Conservation (phyloP, 1,284 basidiomycete genomes). For the Ganoderma leucocontextum region DNA sequence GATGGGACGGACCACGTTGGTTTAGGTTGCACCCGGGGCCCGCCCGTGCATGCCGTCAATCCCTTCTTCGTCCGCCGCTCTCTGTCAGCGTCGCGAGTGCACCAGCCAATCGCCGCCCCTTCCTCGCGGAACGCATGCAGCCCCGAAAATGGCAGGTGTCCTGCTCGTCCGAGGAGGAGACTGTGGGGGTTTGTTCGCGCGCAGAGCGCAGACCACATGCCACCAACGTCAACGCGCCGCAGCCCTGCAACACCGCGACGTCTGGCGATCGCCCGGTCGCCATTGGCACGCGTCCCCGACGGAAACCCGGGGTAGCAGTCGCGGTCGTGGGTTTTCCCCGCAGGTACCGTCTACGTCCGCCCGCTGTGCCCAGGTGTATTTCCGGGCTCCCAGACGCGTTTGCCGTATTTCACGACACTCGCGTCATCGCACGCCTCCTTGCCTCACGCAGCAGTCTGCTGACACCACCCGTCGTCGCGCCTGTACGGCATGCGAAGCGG, state of each 20-base stretch:
- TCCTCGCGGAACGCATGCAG: too few relatives aligned
- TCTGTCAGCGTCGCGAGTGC: background rate
- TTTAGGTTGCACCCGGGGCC: slow-evolving; percentile 26
- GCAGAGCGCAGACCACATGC: background rate
- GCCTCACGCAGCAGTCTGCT: slow-evolving; percentile 28
- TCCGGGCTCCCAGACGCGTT: slow-evolving; percentile 4
- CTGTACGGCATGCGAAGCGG: slow-evolving; percentile 26
- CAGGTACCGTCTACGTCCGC: background rate
- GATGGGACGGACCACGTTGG: slow-evolving; percentile 25
- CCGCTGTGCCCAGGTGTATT: background rate
- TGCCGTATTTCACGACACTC: background rate
- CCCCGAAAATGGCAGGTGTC: background rate
- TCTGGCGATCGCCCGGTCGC: background rate
- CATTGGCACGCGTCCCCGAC: slow-evolving; percentile 1
- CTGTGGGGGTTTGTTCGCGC: background rate
- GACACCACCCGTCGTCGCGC: slow-evolving; percentile 21
- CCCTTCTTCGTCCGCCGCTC: background rate
- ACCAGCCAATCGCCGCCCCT: background rate
- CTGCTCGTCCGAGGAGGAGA: background rate
- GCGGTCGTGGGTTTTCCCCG: background rate
- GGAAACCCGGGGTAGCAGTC: background rate
- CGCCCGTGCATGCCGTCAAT: slow-evolving; percentile 18
- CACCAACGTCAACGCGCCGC: background rate
- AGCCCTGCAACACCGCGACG: too few relatives aligned
- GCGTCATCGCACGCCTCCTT: slow-evolving; percentile 6